A percentile compares a stretch with the other conserved stretches of the same genome.
Evolutionary conservation across 2,329 filamentous ascomycete genomes (phyloP).

Genomic region (Pestalotiopsis sp.): DNA sequence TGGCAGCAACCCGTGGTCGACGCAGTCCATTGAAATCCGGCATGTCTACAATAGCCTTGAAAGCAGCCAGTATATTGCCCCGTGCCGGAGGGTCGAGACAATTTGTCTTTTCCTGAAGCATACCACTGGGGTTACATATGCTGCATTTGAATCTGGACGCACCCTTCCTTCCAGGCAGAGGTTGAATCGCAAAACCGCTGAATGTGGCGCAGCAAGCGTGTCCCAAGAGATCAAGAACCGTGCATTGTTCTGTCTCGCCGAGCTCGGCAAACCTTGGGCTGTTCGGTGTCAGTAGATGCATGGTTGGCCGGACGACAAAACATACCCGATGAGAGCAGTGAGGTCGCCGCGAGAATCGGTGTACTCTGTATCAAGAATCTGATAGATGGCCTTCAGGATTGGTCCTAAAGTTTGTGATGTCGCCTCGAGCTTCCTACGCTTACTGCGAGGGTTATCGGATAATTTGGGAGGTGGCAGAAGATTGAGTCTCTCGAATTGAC

Average conservation of each 20-base stretch:
- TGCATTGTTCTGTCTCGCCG: slow-evolving; percentile 52
- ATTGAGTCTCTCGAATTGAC: slow-evolving; percentile 23
- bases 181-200: slow-evolving; percentile 38
- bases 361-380: slow-evolving; percentile 30
- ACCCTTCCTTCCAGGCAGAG: not conserved
- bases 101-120: slow-evolving; percentile 6
- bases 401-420: slow-evolving; percentile 23
- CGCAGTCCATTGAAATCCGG: slow-evolving; percentile 54
- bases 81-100: slow-evolving; percentile 30
- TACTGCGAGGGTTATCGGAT: slow-evolving; percentile 25
- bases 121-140: not conserved
- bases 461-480: slow-evolving; percentile 14
- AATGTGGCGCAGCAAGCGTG: slow-evolving; percentile 59
- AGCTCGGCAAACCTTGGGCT: slow-evolving; percentile 47
- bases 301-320: slow-evolving; percentile 18
- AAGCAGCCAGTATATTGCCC: slow-evolving; percentile 44
- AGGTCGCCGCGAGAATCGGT: slow-evolving; percentile 30
- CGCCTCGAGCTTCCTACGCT: slow-evolving; percentile 33
- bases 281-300: slow-evolving; percentile 30
- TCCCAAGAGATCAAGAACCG: slow-evolving; percentile 57
- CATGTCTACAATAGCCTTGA: slow-evolving; percentile 48
- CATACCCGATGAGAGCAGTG: slow-evolving; percentile 49
- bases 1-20: slow-evolving; percentile 68
- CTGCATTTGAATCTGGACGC: slow-evolving; percentile 13
- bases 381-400: slow-evolving; percentile 26